phyloP scores from a whole-genome alignment of 2,329 filamentous ascomycete genomes.

The Macrophomina pseudophaseolina region DNA sequence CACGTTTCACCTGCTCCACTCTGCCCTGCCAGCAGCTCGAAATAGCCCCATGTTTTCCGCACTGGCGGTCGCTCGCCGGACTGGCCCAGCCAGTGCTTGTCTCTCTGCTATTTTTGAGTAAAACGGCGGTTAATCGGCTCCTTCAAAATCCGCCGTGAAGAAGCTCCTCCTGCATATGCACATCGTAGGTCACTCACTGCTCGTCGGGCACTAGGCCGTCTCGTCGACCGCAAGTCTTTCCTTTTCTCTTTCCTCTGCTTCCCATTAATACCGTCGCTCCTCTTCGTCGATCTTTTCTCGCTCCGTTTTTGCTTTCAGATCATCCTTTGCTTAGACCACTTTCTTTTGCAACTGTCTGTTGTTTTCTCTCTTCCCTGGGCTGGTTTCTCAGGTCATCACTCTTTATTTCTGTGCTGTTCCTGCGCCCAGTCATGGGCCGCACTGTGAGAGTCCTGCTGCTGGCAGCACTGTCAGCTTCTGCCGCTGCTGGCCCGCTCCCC shows the following conservation, averaged over 20 bases:
- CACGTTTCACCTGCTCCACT: conserved; percentile 21
- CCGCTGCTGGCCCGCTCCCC: conserved; percentile 43
- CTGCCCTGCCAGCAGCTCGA: conserved; percentile 25
- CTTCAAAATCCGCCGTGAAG: conserved; percentile 42
- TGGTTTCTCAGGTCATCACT: conserved; percentile 33
- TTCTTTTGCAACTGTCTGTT: conserved; percentile 31
- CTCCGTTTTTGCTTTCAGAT: conserved; percentile 39
- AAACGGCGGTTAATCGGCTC: conserved; percentile 47
- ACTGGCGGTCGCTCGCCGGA: conserved; percentile 24
- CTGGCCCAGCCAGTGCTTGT: conserved; percentile 41
- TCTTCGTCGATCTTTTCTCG: conserved; percentile 24
- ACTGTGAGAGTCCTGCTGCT: conserved; percentile 39
- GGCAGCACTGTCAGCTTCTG: conserved; percentile 39
- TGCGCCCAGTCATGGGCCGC: conserved; percentile 30
- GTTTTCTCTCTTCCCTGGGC: conserved; percentile 30
- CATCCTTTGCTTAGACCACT: conserved; percentile 32
- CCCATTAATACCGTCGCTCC: conserved; percentile 32
- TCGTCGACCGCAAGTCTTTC: conserved; percentile 29
- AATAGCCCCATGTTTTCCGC: conserved; percentile 16
- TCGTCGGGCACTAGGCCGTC: conserved; percentile 15
- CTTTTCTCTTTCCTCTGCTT: conserved; percentile 34
- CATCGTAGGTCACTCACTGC: conserved; percentile 29
- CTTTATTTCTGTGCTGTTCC: conserved; percentile 36
- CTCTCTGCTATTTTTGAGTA: conserved; percentile 37
- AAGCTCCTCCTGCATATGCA: conserved; percentile 33